Conservation (phyloP, 805 yeast species). For the Dipodascus albidus region DNA sequence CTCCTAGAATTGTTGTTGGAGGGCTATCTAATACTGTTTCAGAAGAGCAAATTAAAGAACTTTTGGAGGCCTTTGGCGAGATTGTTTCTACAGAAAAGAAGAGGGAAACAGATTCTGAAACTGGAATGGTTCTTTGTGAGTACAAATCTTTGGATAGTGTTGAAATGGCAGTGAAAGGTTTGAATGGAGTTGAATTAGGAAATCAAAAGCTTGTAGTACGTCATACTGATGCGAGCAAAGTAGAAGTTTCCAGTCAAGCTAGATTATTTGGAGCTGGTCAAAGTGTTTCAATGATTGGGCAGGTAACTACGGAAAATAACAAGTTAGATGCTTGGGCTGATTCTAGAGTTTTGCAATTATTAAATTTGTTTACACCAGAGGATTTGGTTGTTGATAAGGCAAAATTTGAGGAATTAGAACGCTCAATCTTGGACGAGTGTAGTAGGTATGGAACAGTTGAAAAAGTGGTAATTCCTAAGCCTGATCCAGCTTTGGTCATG, state of each 20-base stretch:
- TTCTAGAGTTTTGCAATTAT: conserved; percentile 43
- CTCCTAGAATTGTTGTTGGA: conserved; percentile 35
- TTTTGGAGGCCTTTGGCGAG: conserved; percentile 31
- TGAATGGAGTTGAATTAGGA: conserved; percentile 29
- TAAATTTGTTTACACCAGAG: conserved; percentile 54
- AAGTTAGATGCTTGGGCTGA: conserved; percentile 1
- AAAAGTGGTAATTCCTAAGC: conserved; percentile 51
- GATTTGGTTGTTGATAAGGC: conserved; percentile 42
- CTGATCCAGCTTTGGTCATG: conserved; percentile 23
- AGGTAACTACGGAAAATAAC: conserved; percentile 17
- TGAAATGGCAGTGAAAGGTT: conserved; percentile 22
- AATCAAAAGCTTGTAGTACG: conserved; percentile 28
- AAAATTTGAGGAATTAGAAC: conserved; percentile 36
- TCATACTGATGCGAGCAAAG: conserved; percentile 25
- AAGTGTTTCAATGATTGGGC: conserved; percentile 18
- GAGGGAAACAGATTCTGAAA: neutral
- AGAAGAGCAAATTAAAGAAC: conserved; percentile 33
- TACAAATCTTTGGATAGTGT: conserved; percentile 20
- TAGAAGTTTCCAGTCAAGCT: conserved; percentile 11
- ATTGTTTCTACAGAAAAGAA: conserved; percentile 38
- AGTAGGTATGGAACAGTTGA: conserved; percentile 39
- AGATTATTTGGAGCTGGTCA: conserved; percentile 22
- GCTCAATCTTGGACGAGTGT: conserved; percentile 42
- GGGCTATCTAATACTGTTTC: conserved; percentile 34
- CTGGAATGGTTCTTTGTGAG: conserved; percentile 49